Conservation (phyloP, 2,329 filamentous ascomycete species). For the Aspergillus sp. region DNA sequence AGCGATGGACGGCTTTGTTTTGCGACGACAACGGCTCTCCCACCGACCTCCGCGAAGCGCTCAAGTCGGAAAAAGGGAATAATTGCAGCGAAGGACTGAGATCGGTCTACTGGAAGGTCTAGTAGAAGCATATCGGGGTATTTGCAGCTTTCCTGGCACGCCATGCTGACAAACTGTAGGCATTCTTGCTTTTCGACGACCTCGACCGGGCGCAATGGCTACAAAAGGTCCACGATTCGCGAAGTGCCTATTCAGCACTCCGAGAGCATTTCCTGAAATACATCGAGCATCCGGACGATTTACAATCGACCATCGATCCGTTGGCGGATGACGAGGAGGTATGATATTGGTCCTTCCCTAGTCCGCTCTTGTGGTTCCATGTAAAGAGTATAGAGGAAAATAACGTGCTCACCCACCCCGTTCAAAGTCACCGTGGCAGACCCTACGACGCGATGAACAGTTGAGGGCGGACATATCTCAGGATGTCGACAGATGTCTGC, state of each 20-base stretch:
- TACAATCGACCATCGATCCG: slow-evolving; percentile 69
- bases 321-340: slow-evolving; percentile 72
- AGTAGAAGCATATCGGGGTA: not conserved
- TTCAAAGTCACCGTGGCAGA: slow-evolving; percentile 78
- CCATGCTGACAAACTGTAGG: slow-evolving; percentile 41
- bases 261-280: slow-evolving; percentile 69
- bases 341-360: slow-evolving; percentile 19
- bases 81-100: slow-evolving; percentile 66
- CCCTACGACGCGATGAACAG: slow-evolving; percentile 73
- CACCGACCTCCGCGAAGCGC: slow-evolving; percentile 56
- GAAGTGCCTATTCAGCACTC: slow-evolving; percentile 64
- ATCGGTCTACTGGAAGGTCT: slow-evolving; percentile 87
- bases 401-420: slow-evolving; percentile 10
- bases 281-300: slow-evolving; percentile 74
- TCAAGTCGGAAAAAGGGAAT: slow-evolving; percentile 53
- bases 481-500: slow-evolving; percentile 84
- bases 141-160: not conserved
- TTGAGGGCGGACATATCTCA: slow-evolving; percentile 84
- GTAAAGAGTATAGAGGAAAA: not conserved
- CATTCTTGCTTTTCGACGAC: slow-evolving; percentile 70
- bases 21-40: slow-evolving; percentile 42
- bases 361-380: not conserved
- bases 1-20: slow-evolving; percentile 60
- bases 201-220: slow-evolving; percentile 60
- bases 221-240: slow-evolving; percentile 56